A percentile compares a stretch with the other conserved stretches of the same genome.
Conservation (phyloP, 352 stramenopile species). For the Peronospora tabacina region DNA sequence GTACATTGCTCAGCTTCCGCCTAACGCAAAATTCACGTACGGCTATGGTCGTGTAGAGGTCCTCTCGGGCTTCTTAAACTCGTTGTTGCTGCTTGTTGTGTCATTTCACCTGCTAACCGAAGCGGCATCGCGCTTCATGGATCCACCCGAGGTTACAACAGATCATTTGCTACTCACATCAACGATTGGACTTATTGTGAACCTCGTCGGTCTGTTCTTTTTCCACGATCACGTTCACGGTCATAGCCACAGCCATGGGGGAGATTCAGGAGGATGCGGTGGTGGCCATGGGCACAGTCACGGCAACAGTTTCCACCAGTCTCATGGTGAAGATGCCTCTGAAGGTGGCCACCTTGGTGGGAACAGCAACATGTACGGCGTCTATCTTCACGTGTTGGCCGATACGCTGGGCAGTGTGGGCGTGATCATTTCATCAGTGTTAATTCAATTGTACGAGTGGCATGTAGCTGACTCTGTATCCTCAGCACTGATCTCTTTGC, state of each 20-base stretch:
- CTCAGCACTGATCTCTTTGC: conserved; percentile 73
- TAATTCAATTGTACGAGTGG: conserved; percentile 82
- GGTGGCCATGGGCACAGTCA: conserved; percentile 56
- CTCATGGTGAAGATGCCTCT: conserved; percentile 40
- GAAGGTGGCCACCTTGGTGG: conserved; percentile 20
- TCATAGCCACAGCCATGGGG: conserved; percentile 53
- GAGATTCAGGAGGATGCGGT: conserved; percentile 25
- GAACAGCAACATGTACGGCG: conserved; percentile 88
- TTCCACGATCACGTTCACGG: conserved; percentile 86
- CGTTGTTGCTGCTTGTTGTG: conserved; percentile 75
- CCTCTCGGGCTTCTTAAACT: conserved; percentile 84
- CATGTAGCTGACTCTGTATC: conserved; percentile 77
- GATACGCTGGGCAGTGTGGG: conserved; percentile 85
- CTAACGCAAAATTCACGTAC: conserved; percentile 71
- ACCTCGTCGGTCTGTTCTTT: conserved; percentile 85
- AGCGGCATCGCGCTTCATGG: conserved; percentile 59
- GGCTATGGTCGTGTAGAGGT: conserved; percentile 83
- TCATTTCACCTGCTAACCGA: conserved; percentile 79
- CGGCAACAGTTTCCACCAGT: conserved; percentile 41
- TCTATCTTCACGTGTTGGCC: conserved; percentile 86
- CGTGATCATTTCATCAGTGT: conserved; percentile 82
- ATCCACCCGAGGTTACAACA: conserved; percentile 68
- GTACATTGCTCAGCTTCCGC: conserved; percentile 70
- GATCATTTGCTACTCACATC: conserved; percentile 85
- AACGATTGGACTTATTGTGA: conserved; percentile 70